A percentile compares a stretch with the other conserved stretches of the same genome.
These are phyloP conservation scores for Thelonectria blattea DNA, from an alignment of 2,329 filamentous ascomycete species.

Conservation along the genomic window DNA sequence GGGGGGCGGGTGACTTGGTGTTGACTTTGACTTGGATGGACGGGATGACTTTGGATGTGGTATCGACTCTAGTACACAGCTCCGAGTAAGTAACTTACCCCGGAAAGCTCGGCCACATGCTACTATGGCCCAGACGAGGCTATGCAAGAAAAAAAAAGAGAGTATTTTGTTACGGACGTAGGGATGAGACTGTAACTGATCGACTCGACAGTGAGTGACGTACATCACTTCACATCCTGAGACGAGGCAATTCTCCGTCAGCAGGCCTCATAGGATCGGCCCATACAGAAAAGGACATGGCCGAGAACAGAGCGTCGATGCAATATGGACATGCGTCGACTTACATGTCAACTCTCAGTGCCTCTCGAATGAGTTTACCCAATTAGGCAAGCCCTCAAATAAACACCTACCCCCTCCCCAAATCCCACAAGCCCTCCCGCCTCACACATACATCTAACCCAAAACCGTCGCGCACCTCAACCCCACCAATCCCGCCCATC, in stretches of 20 bases:
- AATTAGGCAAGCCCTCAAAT: slow-evolving; percentile 6
- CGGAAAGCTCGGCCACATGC: not conserved
- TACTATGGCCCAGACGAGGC: slow-evolving; percentile 2
- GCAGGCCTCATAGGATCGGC: no score
- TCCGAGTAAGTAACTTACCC: not conserved
- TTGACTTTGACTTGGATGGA: not conserved
- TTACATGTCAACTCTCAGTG: no score
- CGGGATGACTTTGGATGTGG: not conserved
- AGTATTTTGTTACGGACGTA: not conserved
- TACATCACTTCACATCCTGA: no score
- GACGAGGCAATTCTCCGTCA: no score
- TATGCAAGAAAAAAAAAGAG: slow-evolving; percentile 1
- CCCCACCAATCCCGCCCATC: slow-evolving; percentile 22
- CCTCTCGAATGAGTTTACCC: not conserved
- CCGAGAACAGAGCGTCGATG: no score
- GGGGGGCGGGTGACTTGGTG: not conserved
- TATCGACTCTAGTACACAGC: not conserved
- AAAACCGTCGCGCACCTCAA: not conserved
- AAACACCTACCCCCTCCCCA: not conserved
- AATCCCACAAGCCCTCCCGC: not conserved
- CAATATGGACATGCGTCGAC: no score
- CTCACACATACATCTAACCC: slow-evolving; percentile 9
- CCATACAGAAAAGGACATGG: no score
- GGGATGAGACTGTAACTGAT: not conserved
- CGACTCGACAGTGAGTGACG: not conserved